Conservation (phyloP, 2,329 filamentous ascomycete genomes). For the Clarireedia homoeocarpa region DNA sequence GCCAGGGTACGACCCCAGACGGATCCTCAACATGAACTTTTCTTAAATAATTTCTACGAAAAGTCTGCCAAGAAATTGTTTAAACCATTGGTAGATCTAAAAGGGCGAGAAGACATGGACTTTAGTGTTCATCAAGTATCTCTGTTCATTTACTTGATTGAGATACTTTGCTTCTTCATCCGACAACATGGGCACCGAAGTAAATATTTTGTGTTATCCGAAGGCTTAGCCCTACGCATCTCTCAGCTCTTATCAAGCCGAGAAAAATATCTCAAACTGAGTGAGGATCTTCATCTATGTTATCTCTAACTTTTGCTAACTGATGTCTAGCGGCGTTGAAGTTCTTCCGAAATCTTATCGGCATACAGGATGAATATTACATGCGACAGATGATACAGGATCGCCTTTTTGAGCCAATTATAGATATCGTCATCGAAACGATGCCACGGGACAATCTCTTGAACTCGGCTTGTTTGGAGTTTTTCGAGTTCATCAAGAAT, state of each 20-base stretch:
- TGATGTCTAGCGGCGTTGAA: constrained; percentile 65
- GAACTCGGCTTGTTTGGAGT: constrained; percentile 86
- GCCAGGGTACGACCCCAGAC: constrained; percentile 51
- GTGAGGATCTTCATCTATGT: constrained; percentile 42
- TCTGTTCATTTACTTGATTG: constrained; percentile 85
- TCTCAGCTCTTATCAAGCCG: constrained; percentile 73
- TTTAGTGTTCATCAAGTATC: constrained; percentile 78
- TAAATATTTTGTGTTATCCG: constrained; percentile 77
- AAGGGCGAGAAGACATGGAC: constrained; percentile 58
- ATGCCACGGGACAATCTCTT: constrained; percentile 90
- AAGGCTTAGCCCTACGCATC: constrained; percentile 71
- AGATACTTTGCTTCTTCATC: constrained; percentile 90
- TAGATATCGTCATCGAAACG: constrained; percentile 75
- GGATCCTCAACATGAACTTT: constrained; percentile 74
- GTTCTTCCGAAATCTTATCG: constrained; percentile 83
- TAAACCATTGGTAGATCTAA: constrained; percentile 74
- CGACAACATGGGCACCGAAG: constrained; percentile 79
- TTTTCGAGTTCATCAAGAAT: constrained; percentile 85
- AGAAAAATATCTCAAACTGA: constrained; percentile 88
- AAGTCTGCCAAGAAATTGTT: constrained; percentile 79
- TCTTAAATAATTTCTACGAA: constrained; percentile 85
- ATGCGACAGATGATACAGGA: constrained; percentile 76
- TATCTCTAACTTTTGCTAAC: constrained; percentile 6
- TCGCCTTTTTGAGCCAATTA: constrained; percentile 72
- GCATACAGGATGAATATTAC: constrained; percentile 86